These are phyloP conservation scores for Cyclotella baltica DNA, from an alignment of 108 stramenopile species.

Conservation along the genomic window DNA sequence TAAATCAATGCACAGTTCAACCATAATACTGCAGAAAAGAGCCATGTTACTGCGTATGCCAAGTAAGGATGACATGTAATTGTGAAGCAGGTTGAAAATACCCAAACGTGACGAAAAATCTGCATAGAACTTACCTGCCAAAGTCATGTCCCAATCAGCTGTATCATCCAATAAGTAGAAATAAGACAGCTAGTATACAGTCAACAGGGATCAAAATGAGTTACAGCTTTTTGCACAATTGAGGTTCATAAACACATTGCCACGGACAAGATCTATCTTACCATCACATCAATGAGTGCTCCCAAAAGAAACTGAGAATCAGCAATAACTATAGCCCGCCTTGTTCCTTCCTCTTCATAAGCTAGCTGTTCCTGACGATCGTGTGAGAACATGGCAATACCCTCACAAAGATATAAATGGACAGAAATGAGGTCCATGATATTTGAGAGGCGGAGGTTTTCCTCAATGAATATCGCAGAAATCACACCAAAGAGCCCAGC, in stretches of 20 bases:
- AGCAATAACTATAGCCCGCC: background rate
- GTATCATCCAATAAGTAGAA: constrained; percentile 23
- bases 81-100: too few species aligned
- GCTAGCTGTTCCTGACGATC: background rate
- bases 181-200: constrained; percentile 9
- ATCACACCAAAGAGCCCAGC: constrained; percentile 29
- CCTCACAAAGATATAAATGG: constrained; percentile 28
- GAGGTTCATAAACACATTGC: too few species aligned
- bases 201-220: background rate
- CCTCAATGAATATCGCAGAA: constrained; percentile 22
- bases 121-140: too few species aligned
- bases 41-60: background rate
- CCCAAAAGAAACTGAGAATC: constrained; percentile 24
- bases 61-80: too few species aligned
- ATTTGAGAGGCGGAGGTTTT: constrained; percentile 21
- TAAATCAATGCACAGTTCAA: constrained; percentile 14
- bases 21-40: constrained; percentile 4
- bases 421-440: constrained; percentile 29
- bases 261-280: background rate
- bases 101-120: too few species aligned
- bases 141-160: constrained; percentile 24
- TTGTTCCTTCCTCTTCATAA: constrained; percentile 12
- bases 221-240: too few species aligned
- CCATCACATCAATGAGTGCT: constrained; percentile 28
- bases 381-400: constrained; percentile 9